These are phyloP conservation scores for Cryoendolithus antarcticus DNA, from an alignment of 2,329 filamentous ascomycete species.

Conservation along the genomic window DNA sequence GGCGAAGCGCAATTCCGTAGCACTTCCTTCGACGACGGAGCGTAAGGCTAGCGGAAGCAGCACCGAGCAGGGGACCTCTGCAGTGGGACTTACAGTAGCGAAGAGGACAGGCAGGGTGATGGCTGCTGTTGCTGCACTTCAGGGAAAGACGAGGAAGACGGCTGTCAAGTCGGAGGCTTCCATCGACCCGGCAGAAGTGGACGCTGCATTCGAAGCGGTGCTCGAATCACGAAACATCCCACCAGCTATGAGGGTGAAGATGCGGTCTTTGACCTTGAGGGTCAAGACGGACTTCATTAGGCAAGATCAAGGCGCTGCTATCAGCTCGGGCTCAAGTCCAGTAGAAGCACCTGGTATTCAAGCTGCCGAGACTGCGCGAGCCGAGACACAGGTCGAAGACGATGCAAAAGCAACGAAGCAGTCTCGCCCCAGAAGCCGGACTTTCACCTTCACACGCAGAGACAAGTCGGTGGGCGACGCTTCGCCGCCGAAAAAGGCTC, in stretches of 20 bases:
- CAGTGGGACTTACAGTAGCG: conserved; percentile 19
- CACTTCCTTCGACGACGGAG: conserved; percentile 5
- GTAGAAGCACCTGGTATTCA: conserved; percentile 27
- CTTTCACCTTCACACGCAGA: conserved; percentile 66
- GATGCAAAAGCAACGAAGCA: conserved; percentile 29
- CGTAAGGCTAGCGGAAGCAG: conserved; percentile 26
- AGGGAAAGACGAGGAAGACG: conserved; percentile 36
- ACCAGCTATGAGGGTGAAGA: conserved; percentile 85
- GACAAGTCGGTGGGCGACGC: conserved; percentile 29
- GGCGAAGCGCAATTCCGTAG: no score
- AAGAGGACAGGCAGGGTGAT: conserved; percentile 46
- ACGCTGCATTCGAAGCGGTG: conserved; percentile 50
- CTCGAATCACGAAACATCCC: conserved; percentile 82
- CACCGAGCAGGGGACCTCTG: conserved; percentile 17
- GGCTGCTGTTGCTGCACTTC: conserved; percentile 52
- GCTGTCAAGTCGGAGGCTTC: conserved; percentile 32
- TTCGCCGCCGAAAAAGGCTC: conserved; percentile 60
- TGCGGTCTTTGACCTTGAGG: conserved; percentile 74
- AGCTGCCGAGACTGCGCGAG: conserved; percentile 18
- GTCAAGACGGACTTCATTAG: conserved; percentile 95
- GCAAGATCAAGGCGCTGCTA: conserved; percentile 52
- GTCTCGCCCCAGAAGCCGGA: conserved; percentile 52
- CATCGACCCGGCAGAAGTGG: conserved; percentile 43
- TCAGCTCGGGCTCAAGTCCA: conserved; percentile 49
- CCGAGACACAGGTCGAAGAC: conserved; percentile 10